Evolutionary conservation across 2,329 filamentous ascomycete species (phyloP), one percentile per base, ranked within the genome.

Genomic region (Aspergillus nomiae): DNA sequence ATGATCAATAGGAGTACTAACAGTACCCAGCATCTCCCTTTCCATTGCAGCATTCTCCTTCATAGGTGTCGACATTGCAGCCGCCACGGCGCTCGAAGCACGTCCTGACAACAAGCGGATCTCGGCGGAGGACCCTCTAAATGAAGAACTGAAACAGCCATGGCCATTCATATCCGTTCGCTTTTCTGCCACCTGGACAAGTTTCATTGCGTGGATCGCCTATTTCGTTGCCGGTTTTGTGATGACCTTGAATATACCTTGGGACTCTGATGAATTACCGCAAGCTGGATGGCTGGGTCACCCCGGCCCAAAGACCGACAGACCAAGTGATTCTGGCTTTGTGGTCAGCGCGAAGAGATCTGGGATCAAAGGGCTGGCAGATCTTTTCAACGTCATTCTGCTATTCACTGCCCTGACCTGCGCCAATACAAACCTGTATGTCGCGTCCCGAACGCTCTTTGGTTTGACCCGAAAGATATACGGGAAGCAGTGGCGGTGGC

Each of bases 61-160:
- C 46, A 66, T 74, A 14, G 76, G 76, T 0, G 69, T 78, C 11
- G 76, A 78, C 50, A 71, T 76, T 4, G 68, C 75, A 1, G 72
- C 76, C 0, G 71, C 74, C 5, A 76, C 73, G 10, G 76, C 76
- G 2, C 66, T 77, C 12, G 76, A 78, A 65, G 76, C 74, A n/a
- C 65, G 65, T 32, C 61, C 68, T 21, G 67, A 68, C 12, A 56
- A 36, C 48, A 62, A 54, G 43, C 46, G 50, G 16, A 21, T 53
- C 41, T 41, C 58, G 34, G 36, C 21, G 6, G 56, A 56, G 11
- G 36, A 61, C n/a, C 14, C 10, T 5, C 41, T 32, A 9, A 53
- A 58, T 7, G 61, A 54, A 14, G 16, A 21, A 4, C 11, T 12
- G 1, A 59, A 57, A 36, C 21, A 48, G 10, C 51, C 58, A 1